phyloP scores from a whole-genome alignment of 1,284 basidiomycete species.

The Cutaneotrichosporon sp. region DNA sequence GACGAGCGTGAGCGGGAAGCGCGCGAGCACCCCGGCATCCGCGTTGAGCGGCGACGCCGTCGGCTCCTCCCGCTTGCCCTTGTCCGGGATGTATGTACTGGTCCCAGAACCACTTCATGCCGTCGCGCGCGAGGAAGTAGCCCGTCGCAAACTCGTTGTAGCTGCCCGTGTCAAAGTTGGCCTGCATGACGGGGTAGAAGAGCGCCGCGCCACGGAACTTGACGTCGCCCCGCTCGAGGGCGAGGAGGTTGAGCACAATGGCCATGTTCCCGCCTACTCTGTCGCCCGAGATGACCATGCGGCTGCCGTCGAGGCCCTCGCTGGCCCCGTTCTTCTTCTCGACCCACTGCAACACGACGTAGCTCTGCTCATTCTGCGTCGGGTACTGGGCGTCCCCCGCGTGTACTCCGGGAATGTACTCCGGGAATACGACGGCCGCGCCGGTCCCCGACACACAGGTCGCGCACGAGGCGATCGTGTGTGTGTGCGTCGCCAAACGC shows the following conservation, averaged over 20 bases:
- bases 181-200: conserved; percentile 23
- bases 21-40: conserved; percentile 8
- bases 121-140: conserved; percentile 22
- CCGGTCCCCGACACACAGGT: conserved; percentile 21
- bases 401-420: conserved; percentile 16
- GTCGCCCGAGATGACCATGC: conserved; percentile 21
- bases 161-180: conserved; percentile 17
- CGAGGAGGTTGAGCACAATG: conserved; percentile 17
- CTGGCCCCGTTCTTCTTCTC: conserved; percentile 14
- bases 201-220: conserved; percentile 13
- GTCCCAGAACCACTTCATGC: conserved; percentile 30
- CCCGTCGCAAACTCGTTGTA: conserved; percentile 23
- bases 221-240: conserved; percentile 12
- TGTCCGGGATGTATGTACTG: conserved; percentile 16
- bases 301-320: conserved; percentile 13
- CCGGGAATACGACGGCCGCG: conserved; percentile 22
- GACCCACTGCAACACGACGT: conserved; percentile 20
- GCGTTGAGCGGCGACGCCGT: conserved; percentile 17
- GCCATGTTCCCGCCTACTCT: conserved; percentile 24
- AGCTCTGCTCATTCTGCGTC: conserved; percentile 19
- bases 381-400: conserved; percentile 21
- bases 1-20: conserved; percentile 22
- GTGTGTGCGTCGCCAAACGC: conserved; percentile 24
- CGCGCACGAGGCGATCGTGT: conserved; percentile 21
- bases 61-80: conserved; percentile 8